Conservation (phyloP, 2,329 filamentous ascomycete genomes). For the Microcyclospora pomicola region DNA sequence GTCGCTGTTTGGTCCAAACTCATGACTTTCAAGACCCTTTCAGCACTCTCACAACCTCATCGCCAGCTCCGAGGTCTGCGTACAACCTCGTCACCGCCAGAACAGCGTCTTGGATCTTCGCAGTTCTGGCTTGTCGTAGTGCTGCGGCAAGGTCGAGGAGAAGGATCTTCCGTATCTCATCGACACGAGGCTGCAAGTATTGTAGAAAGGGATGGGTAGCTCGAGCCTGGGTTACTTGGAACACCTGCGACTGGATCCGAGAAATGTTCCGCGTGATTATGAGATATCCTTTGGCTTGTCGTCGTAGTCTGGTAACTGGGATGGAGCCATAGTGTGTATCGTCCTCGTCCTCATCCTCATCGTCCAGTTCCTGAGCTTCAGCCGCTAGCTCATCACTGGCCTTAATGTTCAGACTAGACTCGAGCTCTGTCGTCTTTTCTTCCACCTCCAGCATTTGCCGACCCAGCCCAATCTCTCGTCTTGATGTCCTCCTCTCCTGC, state of each 20-base stretch:
- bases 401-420: slow-evolving; percentile 47
- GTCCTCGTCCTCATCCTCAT: slow-evolving; percentile 19
- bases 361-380: slow-evolving; percentile 15
- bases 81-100: slow-evolving; percentile 48
- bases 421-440: slow-evolving; percentile 47
- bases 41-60: slow-evolving; percentile 44
- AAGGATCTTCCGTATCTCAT: slow-evolving; percentile 46
- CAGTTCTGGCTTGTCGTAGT: slow-evolving; percentile 41
- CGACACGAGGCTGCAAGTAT: slow-evolving; percentile 41
- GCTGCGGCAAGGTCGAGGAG: slow-evolving; percentile 51
- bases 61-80: slow-evolving; percentile 45
- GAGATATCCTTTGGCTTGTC: slow-evolving; percentile 44
- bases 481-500: slow-evolving; percentile 52
- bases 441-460: slow-evolving; percentile 52
- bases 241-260: slow-evolving; percentile 28
- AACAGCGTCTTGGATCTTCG: slow-evolving; percentile 28
- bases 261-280: slow-evolving; percentile 39
- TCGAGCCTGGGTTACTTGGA: neutral
- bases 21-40: slow-evolving; percentile 23
- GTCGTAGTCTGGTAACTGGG: slow-evolving; percentile 29
- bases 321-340: slow-evolving; percentile 7
- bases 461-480: slow-evolving; percentile 49
- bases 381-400: slow-evolving; percentile 15
- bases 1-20: neutral
- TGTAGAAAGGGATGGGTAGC: slow-evolving; percentile 49